Base-by-base conservation (phyloP, 495 filamentous ascomycete genomes). In the Aspergillus avenaceus region DNA sequence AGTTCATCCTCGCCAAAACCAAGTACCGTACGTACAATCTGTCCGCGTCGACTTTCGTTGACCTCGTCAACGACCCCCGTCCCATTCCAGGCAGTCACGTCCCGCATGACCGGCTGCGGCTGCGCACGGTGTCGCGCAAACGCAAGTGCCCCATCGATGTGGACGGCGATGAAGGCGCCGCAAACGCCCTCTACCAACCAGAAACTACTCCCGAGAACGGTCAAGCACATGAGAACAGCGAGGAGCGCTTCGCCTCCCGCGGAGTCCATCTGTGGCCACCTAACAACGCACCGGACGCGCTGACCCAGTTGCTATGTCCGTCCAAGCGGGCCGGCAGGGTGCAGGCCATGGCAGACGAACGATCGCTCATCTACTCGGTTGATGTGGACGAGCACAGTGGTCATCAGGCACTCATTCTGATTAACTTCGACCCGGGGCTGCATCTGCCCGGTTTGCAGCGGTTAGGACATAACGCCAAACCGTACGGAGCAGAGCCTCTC, bases 361-460 rank as follows among this genome's bases (percentile, higher is more conserved):
- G 83, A 13, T 82, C 82, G 0, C 54, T 77, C 11, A 52, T 76
- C 8, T 77, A 77, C 11, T 61, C 85, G 4, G 68, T 86, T 4
- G 79, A 84, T 52, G 67, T 73, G 8, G 73, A 73, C 0, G 77
- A 73, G 5, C 60, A 69, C 0, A 46, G 60, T 0, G 59, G 61
- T 18, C 69, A 79, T 13, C 59, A 74, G 21, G 74, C 77, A 0
- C 56, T 89, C 25, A 65, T 87, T 7, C 73, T 86, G 29, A 59
- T 89, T 42, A 83, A 76, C 28, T 89, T 85, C 56, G 84, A 89
- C 54, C 78, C 84, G 0, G 54, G 70, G 3, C 66, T 78, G 31
- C 72, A 66, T 47, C 50, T 81, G 12, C 59, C 65, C 2, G 61
- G 54, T 2, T 37, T 73, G 49, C 61, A 53, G 44, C 47, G 14